Evolutionary conservation across 768 basidiomycete genomes (phyloP).

Genomic region (Arthromyces matolae): DNA sequence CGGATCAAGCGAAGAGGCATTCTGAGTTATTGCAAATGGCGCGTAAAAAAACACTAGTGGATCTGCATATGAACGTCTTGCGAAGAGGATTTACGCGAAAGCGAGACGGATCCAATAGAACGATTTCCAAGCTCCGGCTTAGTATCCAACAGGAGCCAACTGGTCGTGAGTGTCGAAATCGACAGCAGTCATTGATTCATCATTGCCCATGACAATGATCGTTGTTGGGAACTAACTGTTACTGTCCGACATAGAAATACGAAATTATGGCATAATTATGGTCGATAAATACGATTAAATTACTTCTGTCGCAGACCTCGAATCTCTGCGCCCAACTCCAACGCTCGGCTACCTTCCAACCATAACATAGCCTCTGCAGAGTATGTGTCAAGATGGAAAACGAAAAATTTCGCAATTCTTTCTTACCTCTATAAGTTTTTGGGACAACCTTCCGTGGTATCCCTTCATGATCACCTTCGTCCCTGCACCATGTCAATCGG

Average conservation of each 20-base stretch:
- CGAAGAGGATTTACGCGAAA: too few relatives aligned
- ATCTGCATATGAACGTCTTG: too few relatives aligned
- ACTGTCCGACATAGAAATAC: too few relatives aligned
- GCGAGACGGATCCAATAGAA: too few relatives aligned
- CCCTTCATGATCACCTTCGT: constrained; percentile 32
- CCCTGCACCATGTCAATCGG: constrained; percentile 66
- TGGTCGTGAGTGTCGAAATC: too few relatives aligned
- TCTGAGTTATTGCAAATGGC: too few relatives aligned
- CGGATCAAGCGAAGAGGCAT: constrained; percentile 19
- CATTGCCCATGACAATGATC: not conserved
- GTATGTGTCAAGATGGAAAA: constrained; percentile 9
- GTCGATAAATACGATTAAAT: not conserved
- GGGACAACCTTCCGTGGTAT: constrained; percentile 53
- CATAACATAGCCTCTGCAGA: constrained; percentile 77
- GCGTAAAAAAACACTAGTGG: too few relatives aligned
- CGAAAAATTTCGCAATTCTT: not conserved
- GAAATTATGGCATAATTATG: too few relatives aligned
- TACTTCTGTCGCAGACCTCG: constrained; percentile 23
- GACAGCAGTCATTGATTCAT: too few relatives aligned
- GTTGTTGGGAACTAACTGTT: not conserved
- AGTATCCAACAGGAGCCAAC: too few relatives aligned
- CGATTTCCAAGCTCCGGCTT: too few relatives aligned
- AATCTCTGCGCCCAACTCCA: constrained; percentile 69
- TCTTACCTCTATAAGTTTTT: constrained; percentile 64
- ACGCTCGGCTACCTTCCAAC: constrained; percentile 72